Percentiles rank a stretch among this genome's conserved stretches.
Conservation (phyloP, 164 flowering plant species). For the Houttuynia cordata region DNA sequence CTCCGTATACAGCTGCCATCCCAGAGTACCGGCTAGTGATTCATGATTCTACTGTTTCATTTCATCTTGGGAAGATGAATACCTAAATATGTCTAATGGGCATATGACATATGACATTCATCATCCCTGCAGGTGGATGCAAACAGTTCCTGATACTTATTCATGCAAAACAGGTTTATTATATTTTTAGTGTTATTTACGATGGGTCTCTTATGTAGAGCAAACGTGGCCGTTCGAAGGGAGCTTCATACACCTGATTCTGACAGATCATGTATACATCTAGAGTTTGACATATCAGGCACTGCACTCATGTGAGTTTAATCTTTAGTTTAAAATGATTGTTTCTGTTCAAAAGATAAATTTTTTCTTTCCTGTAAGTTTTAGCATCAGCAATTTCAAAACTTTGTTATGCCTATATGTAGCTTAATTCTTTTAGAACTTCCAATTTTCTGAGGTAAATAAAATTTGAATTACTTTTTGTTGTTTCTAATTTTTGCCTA, state of each 20-base stretch:
- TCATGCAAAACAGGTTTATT: background rate
- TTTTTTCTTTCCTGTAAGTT: too few relatives aligned
- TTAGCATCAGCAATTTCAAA: too few relatives aligned
- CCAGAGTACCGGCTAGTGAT: conserved; percentile 64
- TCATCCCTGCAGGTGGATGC: conserved; percentile 81
- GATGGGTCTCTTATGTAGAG: conserved; percentile 26
- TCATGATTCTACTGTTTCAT: conserved; percentile 30
- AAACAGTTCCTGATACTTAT: background rate
- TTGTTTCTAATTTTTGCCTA: too few relatives aligned
- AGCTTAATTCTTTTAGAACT: too few relatives aligned
- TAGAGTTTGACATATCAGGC: conserved; percentile 76
- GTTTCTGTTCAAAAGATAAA: too few relatives aligned
- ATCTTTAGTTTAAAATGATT: too few relatives aligned
- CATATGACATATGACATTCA: conserved; percentile 53
- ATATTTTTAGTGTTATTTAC: conserved; percentile 2
- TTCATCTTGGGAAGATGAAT: conserved; percentile 19
- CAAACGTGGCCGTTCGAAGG: conserved; percentile 56
- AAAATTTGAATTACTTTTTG: too few relatives aligned
- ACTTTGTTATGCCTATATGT: too few relatives aligned
- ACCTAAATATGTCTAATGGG: conserved; percentile 36
- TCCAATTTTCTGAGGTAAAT: too few relatives aligned
- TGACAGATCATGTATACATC: conserved; percentile 86
- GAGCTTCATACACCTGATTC: conserved; percentile 87
- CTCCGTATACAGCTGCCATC: conserved; percentile 72
- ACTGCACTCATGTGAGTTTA: conserved; percentile 62